Base-by-base conservation (phyloP, 2,329 filamentous ascomycete genomes). In the Juglanconis sp. region DNA sequence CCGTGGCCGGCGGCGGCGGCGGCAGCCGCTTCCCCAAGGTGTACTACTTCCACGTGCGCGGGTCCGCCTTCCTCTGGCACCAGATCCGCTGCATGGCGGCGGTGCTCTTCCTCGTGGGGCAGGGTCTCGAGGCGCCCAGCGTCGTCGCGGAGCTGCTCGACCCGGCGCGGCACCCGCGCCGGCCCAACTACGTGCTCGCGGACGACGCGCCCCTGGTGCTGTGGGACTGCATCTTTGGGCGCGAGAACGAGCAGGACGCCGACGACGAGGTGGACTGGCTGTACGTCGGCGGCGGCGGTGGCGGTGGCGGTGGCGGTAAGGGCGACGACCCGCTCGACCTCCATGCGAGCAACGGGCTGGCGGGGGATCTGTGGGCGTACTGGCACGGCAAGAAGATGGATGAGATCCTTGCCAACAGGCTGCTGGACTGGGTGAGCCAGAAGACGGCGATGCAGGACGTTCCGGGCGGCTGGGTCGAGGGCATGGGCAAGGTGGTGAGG, bases 51-150 rank as follows among this genome's bases (percentile, higher is more conserved):
- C 88, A 89, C 60, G 87, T 99, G 46, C 87, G 93, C 66, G 95
- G 95, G 24, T 92, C 90, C 7, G 95, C 93, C 1, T 99, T 99
- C 74, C 77, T 99, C 51, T 99, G 95, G 95, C 95, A 99, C 76
- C 95, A 99, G 77, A 96, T 99, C 66, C 87, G 95, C 31, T 91
- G 94, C 77, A 93, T 99, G 85, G 87, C 96, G n/a, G 86, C 88
- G 15, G 80, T 98, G 6, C 79, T 99, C n/a, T 98, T 99, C 78
- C 80, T 95, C 10, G 87, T 98, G 8, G 95, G 91, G 34, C 95
- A 99, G 76, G 87, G 92, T 0, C 83, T 96, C 15, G 95, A 99
- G 73, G 72, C 80, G 34, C 89, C 93, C 0, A 83, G 83, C 0
- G 76, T 98, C 13, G 80, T 98, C 48, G 81, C 85, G 55, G 81